These are phyloP conservation scores for Pseudogymnoascus sp. DNA, from an alignment of 2,329 filamentous ascomycete genomes.

Conservation along the genomic window DNA sequence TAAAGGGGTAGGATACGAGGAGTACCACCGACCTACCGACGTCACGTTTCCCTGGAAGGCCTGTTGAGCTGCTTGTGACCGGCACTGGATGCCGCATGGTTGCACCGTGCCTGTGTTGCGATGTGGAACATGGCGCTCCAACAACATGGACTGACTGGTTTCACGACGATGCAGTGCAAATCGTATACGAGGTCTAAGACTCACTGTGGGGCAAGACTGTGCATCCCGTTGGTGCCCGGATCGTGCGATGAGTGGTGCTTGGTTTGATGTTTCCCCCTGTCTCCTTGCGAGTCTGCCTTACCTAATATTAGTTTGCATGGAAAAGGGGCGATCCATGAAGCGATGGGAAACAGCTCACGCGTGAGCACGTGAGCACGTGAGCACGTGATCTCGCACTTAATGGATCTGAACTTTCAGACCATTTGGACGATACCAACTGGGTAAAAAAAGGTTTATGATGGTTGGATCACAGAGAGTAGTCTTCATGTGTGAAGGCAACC, in stretches of 20 bases:
- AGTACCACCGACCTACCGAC: neutral
- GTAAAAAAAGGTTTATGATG: neutral
- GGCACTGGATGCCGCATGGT: neutral
- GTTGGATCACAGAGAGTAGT: neutral
- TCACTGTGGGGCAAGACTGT: neutral
- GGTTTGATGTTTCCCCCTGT: neutral
- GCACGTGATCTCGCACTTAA: neutral
- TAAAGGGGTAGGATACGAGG: neutral
- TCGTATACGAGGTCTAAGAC: neutral
- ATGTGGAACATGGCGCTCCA: neutral
- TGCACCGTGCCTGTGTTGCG: neutral
- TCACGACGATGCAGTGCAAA: neutral
- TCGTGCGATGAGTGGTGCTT: neutral
- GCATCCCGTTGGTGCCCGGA: neutral
- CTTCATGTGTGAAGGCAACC: neutral
- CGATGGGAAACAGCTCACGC: neutral
- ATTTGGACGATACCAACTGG: neutral
- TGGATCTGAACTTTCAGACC: neutral
- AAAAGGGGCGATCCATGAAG: neutral
- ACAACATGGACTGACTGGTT: neutral
- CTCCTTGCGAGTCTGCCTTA: slow-evolving; percentile 7
- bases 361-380: slow-evolving; percentile 4
- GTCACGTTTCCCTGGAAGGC: neutral
- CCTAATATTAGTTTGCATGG: neutral
- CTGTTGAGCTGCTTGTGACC: neutral